phyloP scores from a whole-genome alignment of 768 basidiomycete genomes.

The Mycena galericulata region DNA sequence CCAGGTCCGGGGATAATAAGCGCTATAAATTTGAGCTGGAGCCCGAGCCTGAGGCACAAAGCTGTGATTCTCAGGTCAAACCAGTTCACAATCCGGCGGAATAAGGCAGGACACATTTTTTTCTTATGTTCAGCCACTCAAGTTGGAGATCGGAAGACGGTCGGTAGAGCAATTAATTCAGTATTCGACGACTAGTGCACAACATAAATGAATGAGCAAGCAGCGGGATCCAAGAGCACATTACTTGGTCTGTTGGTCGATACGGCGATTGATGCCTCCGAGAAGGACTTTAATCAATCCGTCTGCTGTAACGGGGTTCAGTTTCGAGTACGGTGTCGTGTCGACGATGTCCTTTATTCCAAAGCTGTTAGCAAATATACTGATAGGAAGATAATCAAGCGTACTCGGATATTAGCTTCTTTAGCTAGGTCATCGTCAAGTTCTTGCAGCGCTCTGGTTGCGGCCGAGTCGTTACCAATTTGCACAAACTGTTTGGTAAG shows the following conservation, averaged over 20 bases:
- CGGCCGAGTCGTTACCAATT: constrained; percentile 60
- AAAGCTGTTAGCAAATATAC: not conserved
- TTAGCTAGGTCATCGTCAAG: constrained; percentile 68
- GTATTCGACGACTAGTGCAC: too few relatives aligned
- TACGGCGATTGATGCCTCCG: constrained; percentile 30
- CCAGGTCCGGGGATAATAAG: too few relatives aligned
- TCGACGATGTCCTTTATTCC: constrained; percentile 28
- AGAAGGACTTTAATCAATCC: constrained; percentile 33
- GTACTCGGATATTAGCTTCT: constrained; percentile 58
- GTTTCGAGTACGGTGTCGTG: constrained; percentile 27
- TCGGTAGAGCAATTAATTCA: too few relatives aligned
- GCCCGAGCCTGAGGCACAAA: too few relatives aligned
- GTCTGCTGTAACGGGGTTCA: constrained; percentile 30
- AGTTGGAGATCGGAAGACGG: too few relatives aligned
- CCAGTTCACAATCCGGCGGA: too few relatives aligned
- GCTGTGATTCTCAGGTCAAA: too few relatives aligned
- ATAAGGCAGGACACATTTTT: too few relatives aligned
- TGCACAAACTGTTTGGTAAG: constrained; percentile 69
- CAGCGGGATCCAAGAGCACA: too few relatives aligned
- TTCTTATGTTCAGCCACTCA: too few relatives aligned
- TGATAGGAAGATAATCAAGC: constrained; percentile 19
- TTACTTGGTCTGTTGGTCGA: constrained; percentile 26
- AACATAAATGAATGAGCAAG: too few relatives aligned
- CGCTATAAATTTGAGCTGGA: too few relatives aligned
- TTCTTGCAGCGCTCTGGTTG: constrained; percentile 59